Conservation (phyloP, 129 eudicot genomes). For the Daucus carota region DNA sequence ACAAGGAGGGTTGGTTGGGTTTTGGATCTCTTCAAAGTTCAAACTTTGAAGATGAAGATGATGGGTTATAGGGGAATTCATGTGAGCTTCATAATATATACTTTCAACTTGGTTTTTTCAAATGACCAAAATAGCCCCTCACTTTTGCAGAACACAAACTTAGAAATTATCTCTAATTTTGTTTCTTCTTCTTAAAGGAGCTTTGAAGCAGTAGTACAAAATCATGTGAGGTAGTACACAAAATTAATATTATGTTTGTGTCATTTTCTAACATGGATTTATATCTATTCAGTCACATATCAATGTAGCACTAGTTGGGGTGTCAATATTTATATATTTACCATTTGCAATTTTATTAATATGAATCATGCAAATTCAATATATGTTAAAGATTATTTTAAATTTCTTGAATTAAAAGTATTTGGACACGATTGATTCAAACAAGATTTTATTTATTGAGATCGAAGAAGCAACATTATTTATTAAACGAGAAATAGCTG, state of each 20-base stretch:
- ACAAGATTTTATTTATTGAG: background rate
- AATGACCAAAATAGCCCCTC: background rate
- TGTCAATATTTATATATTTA: too few species aligned
- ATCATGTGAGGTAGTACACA: background rate
- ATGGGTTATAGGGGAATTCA: slow-evolving; percentile 4
- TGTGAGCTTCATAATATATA: slow-evolving; percentile 4
- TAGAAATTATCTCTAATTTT: background rate
- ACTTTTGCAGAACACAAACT: background rate
- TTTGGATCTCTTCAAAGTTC: slow-evolving; percentile 9
- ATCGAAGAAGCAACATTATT: background rate
- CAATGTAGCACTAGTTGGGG: background rate
- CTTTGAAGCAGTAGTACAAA: background rate
- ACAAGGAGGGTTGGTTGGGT: slow-evolving; percentile 9
- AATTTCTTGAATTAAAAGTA: background rate
- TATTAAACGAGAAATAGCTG: too few species aligned
- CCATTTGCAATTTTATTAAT: background rate
- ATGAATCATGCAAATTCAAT: too few species aligned
- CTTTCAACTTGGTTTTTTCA: background rate
- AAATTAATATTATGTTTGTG: background rate
- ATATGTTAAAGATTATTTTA: too few species aligned
- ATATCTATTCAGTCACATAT: background rate
- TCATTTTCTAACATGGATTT: background rate
- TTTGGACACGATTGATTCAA: too few species aligned
- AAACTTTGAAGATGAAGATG: slow-evolving; percentile 8
- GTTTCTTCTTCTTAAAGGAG: background rate